These are phyloP conservation scores for Coemansia sp. DNA, from an alignment of 192 early-diverging fungal species.

Conservation along the genomic window DNA sequence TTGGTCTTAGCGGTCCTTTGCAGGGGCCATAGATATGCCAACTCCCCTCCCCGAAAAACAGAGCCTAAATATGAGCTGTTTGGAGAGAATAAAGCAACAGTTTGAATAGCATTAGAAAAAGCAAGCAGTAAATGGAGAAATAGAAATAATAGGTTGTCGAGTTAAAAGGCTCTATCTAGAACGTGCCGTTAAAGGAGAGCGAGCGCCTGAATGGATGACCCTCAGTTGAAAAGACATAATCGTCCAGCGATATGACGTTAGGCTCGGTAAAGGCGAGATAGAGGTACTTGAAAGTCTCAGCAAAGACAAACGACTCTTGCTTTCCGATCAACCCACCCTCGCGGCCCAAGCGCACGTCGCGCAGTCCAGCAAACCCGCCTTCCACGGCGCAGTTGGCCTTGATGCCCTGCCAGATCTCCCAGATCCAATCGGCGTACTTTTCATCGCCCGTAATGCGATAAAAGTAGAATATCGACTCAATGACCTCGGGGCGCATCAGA, in stretches of 20 bases:
- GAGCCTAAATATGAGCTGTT: neutral
- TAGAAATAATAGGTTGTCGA: neutral
- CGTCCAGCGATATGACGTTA: conserved; percentile 69
- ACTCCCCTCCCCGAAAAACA: neutral
- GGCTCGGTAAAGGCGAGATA: conserved; percentile 79
- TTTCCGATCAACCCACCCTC: conserved; percentile 37
- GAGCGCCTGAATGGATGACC: conserved; percentile 76
- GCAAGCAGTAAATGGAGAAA: neutral
- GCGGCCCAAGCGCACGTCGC: conserved; percentile 41
- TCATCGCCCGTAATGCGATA: conserved; percentile 86
- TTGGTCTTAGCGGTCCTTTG: neutral
- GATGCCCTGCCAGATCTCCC: conserved; percentile 87
- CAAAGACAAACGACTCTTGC: conserved; percentile 80
- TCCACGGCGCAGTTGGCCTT: conserved; percentile 70
- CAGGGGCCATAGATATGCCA: neutral
- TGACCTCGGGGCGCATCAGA: conserved; percentile 84
- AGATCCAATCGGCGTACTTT: conserved; percentile 74
- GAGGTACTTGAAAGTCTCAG: conserved; percentile 96
- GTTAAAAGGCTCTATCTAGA: conserved; percentile 5
- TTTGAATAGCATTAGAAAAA: neutral
- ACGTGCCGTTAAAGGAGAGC: conserved; percentile 43
- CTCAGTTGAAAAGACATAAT: conserved; percentile 95
- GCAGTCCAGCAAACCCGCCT: conserved; percentile 65
- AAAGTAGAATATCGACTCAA: conserved; percentile 86
- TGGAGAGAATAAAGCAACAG: too few species aligned